These are phyloP conservation scores for Yamagishiella unicocca DNA, from an alignment of 139 green algal species.

Conservation along the genomic window DNA sequence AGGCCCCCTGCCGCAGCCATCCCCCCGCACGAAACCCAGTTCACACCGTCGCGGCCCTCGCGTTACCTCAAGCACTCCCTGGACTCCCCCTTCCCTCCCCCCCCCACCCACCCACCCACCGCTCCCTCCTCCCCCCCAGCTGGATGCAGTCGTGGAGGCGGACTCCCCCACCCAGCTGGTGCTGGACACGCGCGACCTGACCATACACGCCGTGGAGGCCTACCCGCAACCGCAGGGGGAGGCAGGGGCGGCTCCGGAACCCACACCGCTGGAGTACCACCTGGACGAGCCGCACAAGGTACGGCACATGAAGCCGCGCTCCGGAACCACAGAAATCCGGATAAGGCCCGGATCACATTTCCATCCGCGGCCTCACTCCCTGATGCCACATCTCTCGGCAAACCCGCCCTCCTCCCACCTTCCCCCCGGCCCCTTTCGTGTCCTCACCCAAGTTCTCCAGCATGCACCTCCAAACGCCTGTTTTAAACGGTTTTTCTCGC, in stretches of 20 bases:
- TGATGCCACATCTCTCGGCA: not conserved
- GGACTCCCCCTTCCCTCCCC: no score
- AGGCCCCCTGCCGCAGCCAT: not conserved
- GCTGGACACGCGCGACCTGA: conserved; percentile 75
- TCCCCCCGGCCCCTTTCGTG: not conserved
- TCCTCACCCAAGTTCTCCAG: no score
- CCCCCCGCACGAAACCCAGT: not conserved
- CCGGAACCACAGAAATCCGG: no score
- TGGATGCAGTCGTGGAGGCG: conserved; percentile 29
- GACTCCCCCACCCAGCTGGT: conserved; percentile 54
- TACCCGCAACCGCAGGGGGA: conserved; percentile 23
- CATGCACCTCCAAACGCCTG: no score
- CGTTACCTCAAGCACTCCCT: no score
- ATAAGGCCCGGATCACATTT: no score
- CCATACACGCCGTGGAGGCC: conserved; percentile 50
- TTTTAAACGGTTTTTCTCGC: no score
- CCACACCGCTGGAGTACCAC: not conserved
- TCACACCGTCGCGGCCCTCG: no score
- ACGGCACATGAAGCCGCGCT: no score
- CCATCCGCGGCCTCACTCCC: no score
- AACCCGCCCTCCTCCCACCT: no score
- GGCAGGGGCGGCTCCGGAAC: not conserved
- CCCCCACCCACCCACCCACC: not conserved
- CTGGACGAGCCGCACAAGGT: conserved; percentile 16
- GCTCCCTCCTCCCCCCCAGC: not conserved